Percentiles rank a stretch among this genome's conserved stretches.
These are phyloP conservation scores for Yarrowia phangngaensis DNA, from an alignment of 805 yeast genomes.

Conservation along the genomic window DNA sequence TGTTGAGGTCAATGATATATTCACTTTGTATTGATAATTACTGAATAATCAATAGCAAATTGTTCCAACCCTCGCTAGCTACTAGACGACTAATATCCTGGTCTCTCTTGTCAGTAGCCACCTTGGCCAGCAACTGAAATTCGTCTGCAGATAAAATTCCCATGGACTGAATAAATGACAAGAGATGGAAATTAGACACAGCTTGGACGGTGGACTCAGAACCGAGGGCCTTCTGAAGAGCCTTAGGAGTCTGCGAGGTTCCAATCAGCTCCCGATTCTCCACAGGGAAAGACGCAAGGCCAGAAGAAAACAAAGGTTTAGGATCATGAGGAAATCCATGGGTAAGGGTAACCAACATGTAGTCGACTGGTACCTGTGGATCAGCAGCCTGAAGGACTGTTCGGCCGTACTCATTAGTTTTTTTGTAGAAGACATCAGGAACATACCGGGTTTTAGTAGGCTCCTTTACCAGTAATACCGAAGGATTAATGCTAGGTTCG, in stretches of 20 bases:
- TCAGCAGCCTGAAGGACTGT: conserved; percentile 85
- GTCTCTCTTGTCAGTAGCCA: conserved; percentile 45
- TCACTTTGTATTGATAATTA: conserved; percentile 7
- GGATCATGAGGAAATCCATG: conserved; percentile 84
- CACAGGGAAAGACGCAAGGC: conserved; percentile 53
- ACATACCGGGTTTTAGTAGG: conserved; percentile 76
- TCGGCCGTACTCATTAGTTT: conserved; percentile 80
- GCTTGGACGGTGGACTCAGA: conserved; percentile 39
- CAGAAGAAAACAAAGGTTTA: conserved; percentile 48
- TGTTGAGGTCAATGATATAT: neutral
- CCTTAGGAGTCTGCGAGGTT: conserved; percentile 48
- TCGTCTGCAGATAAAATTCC: conserved; percentile 60
- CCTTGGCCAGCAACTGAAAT: conserved; percentile 46
- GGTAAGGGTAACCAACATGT: conserved; percentile 75
- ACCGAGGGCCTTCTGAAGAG: conserved; percentile 29
- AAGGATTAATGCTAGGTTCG: conserved; percentile 85
- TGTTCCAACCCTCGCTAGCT: conserved; percentile 77
- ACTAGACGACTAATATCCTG: conserved; percentile 51
- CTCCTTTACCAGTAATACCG: conserved; percentile 73
- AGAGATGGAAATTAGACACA: conserved; percentile 71
- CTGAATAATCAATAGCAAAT: conserved; percentile 55
- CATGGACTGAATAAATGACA: conserved; percentile 54
- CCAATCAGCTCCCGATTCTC: conserved; percentile 79
- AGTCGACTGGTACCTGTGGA: conserved; percentile 92
- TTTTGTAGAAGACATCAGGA: conserved; percentile 87